These are phyloP conservation scores for Galeopsis tetrahit DNA, from an alignment of 257 asterid genomes.

Conservation along the genomic window DNA sequence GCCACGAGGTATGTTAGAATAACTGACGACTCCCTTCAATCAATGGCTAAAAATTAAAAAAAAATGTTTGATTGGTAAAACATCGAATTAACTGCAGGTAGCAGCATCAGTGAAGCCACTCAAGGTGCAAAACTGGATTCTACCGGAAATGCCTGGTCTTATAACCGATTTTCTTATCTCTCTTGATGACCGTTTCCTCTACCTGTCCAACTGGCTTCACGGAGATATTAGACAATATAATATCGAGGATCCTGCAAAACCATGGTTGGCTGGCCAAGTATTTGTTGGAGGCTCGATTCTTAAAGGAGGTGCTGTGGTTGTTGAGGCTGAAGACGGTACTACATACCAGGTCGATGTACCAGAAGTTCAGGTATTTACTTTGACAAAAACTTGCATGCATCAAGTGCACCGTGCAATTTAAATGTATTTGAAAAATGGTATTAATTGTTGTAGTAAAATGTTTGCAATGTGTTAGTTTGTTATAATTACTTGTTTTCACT, in stretches of 20 bases:
- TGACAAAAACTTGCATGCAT: too few relatives aligned
- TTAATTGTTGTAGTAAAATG: too few relatives aligned
- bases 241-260: conserved; percentile 77
- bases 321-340: conserved; percentile 77
- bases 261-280: conserved; percentile 72
- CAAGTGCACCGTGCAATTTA: too few relatives aligned
- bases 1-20: conserved; percentile 69
- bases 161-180: conserved; percentile 79
- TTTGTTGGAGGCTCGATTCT: conserved; percentile 76
- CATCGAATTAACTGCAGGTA: conserved; percentile 47
- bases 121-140: conserved; percentile 88
- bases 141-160: conserved; percentile 89
- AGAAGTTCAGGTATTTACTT: conserved; percentile 61
- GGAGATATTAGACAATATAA: conserved; percentile 93
- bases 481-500: too few relatives aligned
- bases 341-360: conserved; percentile 82
- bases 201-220: conserved; percentile 89
- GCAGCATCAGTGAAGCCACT: conserved; percentile 62
- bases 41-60: background rate
- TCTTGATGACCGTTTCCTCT: conserved; percentile 77
- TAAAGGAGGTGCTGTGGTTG: conserved; percentile 71
- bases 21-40: background rate
- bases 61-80: background rate
- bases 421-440: too few relatives aligned
- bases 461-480: too few relatives aligned